Evolutionary conservation across 2,329 filamentous ascomycete genomes (phyloP), one percentile per base, ranked within the genome.

Genomic region (Neonectria coccinea): DNA sequence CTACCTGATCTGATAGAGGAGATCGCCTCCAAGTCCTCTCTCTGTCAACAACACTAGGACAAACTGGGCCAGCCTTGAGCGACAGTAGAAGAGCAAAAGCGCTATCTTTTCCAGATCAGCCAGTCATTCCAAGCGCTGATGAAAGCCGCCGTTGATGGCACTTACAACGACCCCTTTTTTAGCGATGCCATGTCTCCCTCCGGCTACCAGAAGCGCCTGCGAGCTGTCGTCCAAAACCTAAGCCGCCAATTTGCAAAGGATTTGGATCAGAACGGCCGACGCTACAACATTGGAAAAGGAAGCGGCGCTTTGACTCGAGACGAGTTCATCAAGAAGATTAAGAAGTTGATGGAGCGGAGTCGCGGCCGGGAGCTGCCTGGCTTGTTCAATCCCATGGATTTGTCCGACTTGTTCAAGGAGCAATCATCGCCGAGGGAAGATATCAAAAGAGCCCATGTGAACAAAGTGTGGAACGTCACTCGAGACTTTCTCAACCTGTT

Each of bases 351-450:
- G 56, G 25, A 58, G 5, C 67, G 67, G 1, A 70, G 47, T 41
- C 67, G 73, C n/a, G 76, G 75, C 2, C 77, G 83, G 5, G 89
- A 92, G 70, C 76, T 92, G 0, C 86, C 87, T 0, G 87, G 89
- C 0, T 86, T 80, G 0, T 90, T 88, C 74, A 89, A 89, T 64
- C 84, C 88, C 0, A 73, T 87, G 57, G 77, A 91, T 10, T 81
- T 91, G 0, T 78, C 79, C 0, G 84, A 90, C 22, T 73, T 92
- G 0, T 92, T 92, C 71, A 77, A 78, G 20, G 83, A 89, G 50
- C 88, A 91, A 62, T 88, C 83, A 0, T 59, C 68, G 7, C 84
- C 83, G 0, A 92, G 88, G 89, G 74, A 81, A 45, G 31, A 60
- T 0, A 80, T 87, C 27, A 85, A 83, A 1, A 73, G 44, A 14